phyloP scores from a whole-genome alignment of 345 rosid genomes.

The Camelina hispida region DNA sequence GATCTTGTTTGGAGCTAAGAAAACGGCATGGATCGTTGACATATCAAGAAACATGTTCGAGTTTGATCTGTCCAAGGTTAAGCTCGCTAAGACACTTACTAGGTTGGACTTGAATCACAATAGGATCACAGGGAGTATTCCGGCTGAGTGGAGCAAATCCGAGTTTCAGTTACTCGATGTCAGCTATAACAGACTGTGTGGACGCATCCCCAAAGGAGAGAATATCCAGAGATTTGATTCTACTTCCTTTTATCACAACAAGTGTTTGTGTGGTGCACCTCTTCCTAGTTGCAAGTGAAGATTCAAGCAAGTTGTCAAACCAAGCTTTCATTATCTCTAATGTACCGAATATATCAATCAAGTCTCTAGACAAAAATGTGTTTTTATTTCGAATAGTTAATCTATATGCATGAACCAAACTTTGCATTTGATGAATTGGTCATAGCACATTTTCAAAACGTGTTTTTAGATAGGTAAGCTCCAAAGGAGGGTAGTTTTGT shows the following conservation, averaged over 20 bases:
- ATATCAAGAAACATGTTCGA: constrained; percentile 67
- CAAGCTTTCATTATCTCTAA: neutral
- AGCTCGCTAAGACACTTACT: constrained; percentile 49
- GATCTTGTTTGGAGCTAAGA: constrained; percentile 60
- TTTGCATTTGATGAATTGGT: constrained; percentile 1
- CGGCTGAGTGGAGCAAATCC: constrained; percentile 48
- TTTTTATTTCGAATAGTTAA: neutral
- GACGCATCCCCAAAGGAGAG: constrained; percentile 70
- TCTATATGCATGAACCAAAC: neutral
- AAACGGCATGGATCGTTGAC: constrained; percentile 50
- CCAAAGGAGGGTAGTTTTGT: constrained; percentile 59
- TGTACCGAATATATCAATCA: neutral
- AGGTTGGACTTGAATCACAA: constrained; percentile 69
- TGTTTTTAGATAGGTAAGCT: neutral
- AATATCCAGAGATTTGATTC: constrained; percentile 61
- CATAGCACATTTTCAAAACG: constrained; percentile 8
- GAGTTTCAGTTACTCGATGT: constrained; percentile 58
- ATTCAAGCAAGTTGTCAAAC: neutral
- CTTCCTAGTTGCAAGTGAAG: constrained; percentile 53
- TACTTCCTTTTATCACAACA: constrained; percentile 60
- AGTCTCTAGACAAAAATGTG: neutral
- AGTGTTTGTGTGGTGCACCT: constrained; percentile 84
- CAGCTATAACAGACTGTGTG: constrained; percentile 79
- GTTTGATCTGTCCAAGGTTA: constrained; percentile 60
- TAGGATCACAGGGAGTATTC: constrained; percentile 64